Base-by-base conservation (phyloP, 176 grass and related monocot genomes). In the Oryza brachyantha region DNA sequence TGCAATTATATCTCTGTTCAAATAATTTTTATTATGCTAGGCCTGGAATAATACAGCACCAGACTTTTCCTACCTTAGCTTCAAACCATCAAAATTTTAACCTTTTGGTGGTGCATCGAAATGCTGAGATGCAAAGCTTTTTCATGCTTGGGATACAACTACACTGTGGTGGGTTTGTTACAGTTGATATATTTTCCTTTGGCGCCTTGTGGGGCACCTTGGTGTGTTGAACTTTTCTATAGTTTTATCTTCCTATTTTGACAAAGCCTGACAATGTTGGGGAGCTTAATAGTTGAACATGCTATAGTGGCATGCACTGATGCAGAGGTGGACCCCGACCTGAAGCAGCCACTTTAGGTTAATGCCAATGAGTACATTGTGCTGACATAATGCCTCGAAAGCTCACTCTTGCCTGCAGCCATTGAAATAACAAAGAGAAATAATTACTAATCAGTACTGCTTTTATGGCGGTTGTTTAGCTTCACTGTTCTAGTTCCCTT, bases 1-100 rank as follows among this genome's bases (percentile, higher is more conserved):
- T 88, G 22, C 62, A 46, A 13, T 32, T 35, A 8, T 48, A 19
- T 28, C 37, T 8, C 36, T 73, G 39, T 48, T 42, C 1, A 24
- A 35, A 68, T 14, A 73, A 72, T 59, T 12, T 85, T 59, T 52
- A 40, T 31, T 32, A 65, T 25, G 75, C 8, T 57, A 38, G 66
- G 36, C 79, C 25, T 77, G 64, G 19, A 60, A n/a, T 62, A 75
- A 10, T 32, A 32, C 4, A 0, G 1, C 5, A 13, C 11, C 21
- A 22, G 11, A 22, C 17, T 75, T 81, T 10, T 14, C 5, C 8
- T 80, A 0, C 22, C 48, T 74, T 60, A 34, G 36, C 1, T 36
- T n/a, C 3, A 2, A 2, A 31, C 12, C 6, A 9, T 19, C 13
- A 22, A 26, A 64, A 14, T 29, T 7, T 11, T 54, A 2, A 45